Evolutionary conservation across 345 rosid genomes (phyloP).

Genomic region (Camelina sativa): DNA sequence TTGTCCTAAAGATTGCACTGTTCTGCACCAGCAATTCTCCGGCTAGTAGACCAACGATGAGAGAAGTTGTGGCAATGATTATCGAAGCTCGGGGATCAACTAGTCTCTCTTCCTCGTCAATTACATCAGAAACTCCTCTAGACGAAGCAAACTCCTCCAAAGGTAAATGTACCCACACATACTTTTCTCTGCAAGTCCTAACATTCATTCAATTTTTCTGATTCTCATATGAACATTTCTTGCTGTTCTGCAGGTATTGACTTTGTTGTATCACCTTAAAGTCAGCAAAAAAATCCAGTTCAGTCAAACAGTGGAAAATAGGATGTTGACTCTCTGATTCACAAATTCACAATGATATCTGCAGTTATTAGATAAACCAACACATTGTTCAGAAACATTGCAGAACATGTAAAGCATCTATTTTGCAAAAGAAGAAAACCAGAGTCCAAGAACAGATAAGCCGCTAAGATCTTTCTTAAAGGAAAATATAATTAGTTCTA

Average conservation of each 20-base stretch:
- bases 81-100: slow-evolving; percentile 55
- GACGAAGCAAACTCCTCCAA: slow-evolving; percentile 24
- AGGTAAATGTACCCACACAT: slow-evolving; percentile 11
- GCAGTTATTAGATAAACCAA: slow-evolving; percentile 19
- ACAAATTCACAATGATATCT: neutral
- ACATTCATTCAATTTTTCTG: slow-evolving; percentile 33
- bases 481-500: neutral
- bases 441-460: slow-evolving; percentile 18
- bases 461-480: slow-evolving; percentile 20
- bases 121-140: slow-evolving; percentile 55
- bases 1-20: slow-evolving; percentile 72
- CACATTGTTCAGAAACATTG: slow-evolving; percentile 25
- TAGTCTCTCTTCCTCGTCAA: slow-evolving; percentile 42
- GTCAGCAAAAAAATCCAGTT: slow-evolving; percentile 7
- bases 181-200: slow-evolving; percentile 39
- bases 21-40: slow-evolving; percentile 78
- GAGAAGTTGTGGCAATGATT: slow-evolving; percentile 79
- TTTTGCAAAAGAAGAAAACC: slow-evolving; percentile 23
- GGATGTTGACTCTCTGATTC: slow-evolving; percentile 24
- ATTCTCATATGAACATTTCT: slow-evolving; percentile 24
- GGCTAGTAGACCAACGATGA: slow-evolving; percentile 67
- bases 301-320: slow-evolving; percentile 2
- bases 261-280: slow-evolving; percentile 40
- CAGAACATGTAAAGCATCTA: slow-evolving; percentile 20
- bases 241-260: slow-evolving; percentile 33